Evolutionary conservation across 164 flowering plant species (phyloP), one percentile per base, ranked within the genome.

Genomic region (Sextonia rubra): DNA sequence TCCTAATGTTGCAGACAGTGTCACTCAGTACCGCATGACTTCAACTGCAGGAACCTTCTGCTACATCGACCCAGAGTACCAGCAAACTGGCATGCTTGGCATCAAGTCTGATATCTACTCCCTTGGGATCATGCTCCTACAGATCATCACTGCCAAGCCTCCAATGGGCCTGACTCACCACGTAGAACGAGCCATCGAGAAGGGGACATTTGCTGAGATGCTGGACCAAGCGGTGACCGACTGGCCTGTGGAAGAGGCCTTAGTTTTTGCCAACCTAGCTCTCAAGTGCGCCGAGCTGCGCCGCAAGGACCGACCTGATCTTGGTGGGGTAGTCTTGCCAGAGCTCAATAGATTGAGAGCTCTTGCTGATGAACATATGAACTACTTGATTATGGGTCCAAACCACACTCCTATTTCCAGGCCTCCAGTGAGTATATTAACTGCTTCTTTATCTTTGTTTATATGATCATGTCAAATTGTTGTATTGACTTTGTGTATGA

Each of bases 11-110:
- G 87, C 88, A 14, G 70, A 86, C 76, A 64, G n/a, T 12, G 87
- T 90, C 25, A 90, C 91, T 9, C 91, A 90, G 70, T 90, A 90
- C 64, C 85, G 83, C 67, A 85, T 88, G 87, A 88, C 94, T 52
- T 88, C 94, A 7, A 79, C 91, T 0, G 91, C 90, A 1, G 91
- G 94, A 17, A 90, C 91, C n/a, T 90, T 90, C 80, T 90, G 91
- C 71, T 90, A 90, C 79, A 90, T 90, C 32, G 91, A 90, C 69
- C 94, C 94, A 0, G 94, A 90, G 65, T 90, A 90, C 70, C 94
- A 90, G 77, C 94, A 90, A 72, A 90, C 94, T 0, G 93, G 93
- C 18, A 85, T 86, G 91, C 89, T 90, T 1, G 91, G 91, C 15
- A 80, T 77, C 60, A 90, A 90, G 70, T 90, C 90, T 0, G 91